Evolutionary conservation across 2,329 filamentous ascomycete genomes (phyloP).

Genomic region (Aspergillus sp.): DNA sequence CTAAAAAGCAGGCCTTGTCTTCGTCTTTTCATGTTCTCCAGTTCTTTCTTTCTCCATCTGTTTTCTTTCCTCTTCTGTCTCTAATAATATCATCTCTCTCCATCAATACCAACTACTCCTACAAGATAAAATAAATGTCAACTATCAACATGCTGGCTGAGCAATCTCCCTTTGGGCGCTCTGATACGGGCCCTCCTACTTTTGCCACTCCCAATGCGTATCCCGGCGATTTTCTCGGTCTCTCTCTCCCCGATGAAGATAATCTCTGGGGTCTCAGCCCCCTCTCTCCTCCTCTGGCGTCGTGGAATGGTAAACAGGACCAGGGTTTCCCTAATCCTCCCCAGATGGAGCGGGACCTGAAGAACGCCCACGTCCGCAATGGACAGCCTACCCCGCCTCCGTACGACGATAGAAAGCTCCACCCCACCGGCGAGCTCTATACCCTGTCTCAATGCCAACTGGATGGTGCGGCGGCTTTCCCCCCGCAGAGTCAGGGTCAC

Average conservation of each 20-base stretch:
- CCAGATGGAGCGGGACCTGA: constrained; percentile 25
- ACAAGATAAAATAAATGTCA: constrained; percentile 9
- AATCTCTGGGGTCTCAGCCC: constrained; percentile 27
- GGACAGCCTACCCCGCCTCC: constrained; percentile 34
- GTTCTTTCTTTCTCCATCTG: background rate
- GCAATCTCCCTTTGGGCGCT: constrained; percentile 10
- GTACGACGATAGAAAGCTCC: constrained; percentile 18
- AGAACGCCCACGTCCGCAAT: constrained; percentile 32
- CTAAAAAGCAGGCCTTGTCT: too few species aligned
- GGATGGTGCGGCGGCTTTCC: background rate
- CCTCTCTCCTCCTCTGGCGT: constrained; percentile 19
- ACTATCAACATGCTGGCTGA: constrained; percentile 17
- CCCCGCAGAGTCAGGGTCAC: background rate
- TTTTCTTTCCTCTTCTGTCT: background rate
- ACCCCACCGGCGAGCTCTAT: constrained; percentile 1
- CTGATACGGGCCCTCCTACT: constrained; percentile 5
- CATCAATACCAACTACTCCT: background rate
- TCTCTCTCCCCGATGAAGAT: constrained; percentile 26
- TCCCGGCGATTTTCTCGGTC: constrained; percentile 22
- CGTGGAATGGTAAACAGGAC: constrained; percentile 23
- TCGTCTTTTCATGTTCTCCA: background rate
- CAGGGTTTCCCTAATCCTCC: constrained; percentile 18
- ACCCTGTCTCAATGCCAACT: constrained; percentile 5
- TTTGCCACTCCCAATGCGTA: constrained; percentile 16
- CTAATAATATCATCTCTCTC: background rate